Conservation (phyloP, 2,329 filamentous ascomycete species). For the Neoarthrinium moseri region DNA sequence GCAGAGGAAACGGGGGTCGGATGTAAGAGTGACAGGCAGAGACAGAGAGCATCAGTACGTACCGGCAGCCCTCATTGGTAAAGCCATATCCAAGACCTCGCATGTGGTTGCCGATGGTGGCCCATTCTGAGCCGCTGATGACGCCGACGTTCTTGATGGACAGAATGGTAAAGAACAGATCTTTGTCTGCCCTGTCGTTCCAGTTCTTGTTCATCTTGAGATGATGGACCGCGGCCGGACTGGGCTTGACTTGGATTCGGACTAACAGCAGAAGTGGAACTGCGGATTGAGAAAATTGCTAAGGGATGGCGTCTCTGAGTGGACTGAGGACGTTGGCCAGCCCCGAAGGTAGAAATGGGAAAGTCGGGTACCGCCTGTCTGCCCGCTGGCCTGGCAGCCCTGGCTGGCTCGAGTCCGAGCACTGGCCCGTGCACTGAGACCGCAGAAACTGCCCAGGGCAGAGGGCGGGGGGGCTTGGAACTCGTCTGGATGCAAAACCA, state of each 20-base stretch:
- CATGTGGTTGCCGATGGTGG: constrained; percentile 61
- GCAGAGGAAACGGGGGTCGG: neutral
- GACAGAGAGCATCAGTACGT: constrained; percentile 30
- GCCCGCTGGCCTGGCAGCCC: too few species aligned
- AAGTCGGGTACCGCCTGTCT: too few species aligned
- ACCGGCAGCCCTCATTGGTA: constrained; percentile 65
- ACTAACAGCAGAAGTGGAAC: constrained; percentile 3
- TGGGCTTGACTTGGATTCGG: neutral
- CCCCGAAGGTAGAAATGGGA: neutral
- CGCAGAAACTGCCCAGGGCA: too few species aligned
- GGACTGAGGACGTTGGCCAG: constrained; percentile 1
- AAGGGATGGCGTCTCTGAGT: constrained; percentile 3
- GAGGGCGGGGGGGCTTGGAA: too few species aligned
- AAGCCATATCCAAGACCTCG: constrained; percentile 59
- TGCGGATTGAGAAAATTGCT: constrained; percentile 4
- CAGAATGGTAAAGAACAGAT: constrained; percentile 62
- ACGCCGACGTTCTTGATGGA: constrained; percentile 63
- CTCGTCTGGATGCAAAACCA: too few species aligned
- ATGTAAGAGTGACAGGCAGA: constrained; percentile 2
- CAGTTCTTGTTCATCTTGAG: constrained; percentile 57
- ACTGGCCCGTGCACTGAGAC: too few species aligned
- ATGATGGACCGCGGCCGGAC: neutral
- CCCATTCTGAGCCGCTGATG: constrained; percentile 63
- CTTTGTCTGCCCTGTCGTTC: constrained; percentile 61
- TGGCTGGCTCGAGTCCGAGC: too few species aligned